Evolutionary conservation across 305 asterid genomes (phyloP), one percentile per base, ranked within the genome.

Genomic region (Fraxinus ornus): DNA sequence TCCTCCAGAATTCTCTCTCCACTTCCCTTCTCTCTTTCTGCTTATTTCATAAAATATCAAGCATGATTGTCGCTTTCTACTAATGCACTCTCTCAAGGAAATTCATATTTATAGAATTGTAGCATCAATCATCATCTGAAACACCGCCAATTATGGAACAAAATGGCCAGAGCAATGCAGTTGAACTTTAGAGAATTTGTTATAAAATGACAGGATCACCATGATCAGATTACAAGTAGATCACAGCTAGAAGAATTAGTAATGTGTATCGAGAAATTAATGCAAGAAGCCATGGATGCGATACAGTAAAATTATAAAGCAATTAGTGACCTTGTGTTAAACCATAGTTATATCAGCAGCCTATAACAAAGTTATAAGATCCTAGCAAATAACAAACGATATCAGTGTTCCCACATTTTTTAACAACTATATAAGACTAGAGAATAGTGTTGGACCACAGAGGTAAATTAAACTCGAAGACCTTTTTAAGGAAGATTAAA

Each of bases 121-220:
- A 39, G 86, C 70, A 57, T 73, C 71, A 22, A 39, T 28, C 71
- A 26, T 74, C 33, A 24, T 30, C 30, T 47, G 52, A 57, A 79
- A 36, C 73, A 81, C 30, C 55, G 19, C 26, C 60, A 78, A 21
- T 39, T 64, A 37, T 21, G 62, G 60, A 78, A 21, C 52, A 71
- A 24, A 70, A 62, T n/a, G 30, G 37, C 47, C 8, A 9, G 28
- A 44, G 1, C 7, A n/a, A 55, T 33, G 4, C 74, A 57, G 32
- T 33, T 28, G 9, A 70, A 70, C 74, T 26, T 66, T 24, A 2
- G 39, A 28, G 75, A 68, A 68, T 5, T 68, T 13, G 75, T 26
- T 26, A 68, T 26, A 68, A 28, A 68, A 26, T 68, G 75, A 68
- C 75, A 15, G 33, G 39, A 4, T 68, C 75, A 28, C 19, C 7